Evolutionary conservation across 495 filamentous ascomycete genomes (phyloP).

Genomic region (Hamigera avellanea): DNA sequence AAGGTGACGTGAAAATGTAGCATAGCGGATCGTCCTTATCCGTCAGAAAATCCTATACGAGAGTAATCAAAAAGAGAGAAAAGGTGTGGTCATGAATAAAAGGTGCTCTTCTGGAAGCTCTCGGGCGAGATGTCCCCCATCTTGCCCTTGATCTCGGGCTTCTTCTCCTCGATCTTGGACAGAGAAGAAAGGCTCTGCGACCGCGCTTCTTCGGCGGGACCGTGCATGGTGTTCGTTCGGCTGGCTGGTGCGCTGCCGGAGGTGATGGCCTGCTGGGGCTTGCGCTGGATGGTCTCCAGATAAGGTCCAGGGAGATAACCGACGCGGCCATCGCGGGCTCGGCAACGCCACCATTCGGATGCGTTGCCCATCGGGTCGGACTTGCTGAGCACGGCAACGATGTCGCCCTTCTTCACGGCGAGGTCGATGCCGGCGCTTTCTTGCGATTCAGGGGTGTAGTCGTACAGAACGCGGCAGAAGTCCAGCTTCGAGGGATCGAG

Average conservation of each 20-base stretch:
- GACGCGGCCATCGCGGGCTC: constrained; percentile 80
- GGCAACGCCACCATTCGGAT: constrained; percentile 94
- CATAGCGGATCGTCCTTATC: no score
- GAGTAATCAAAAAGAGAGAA: no score
- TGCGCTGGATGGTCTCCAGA: constrained; percentile 69
- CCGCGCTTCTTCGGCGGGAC: constrained; percentile 14
- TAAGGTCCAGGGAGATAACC: constrained; percentile 88
- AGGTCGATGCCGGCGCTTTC: constrained; percentile 70
- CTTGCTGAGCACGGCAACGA: constrained; percentile 90
- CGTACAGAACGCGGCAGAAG: constrained; percentile 89
- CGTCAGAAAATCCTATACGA: neutral
- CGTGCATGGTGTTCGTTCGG: constrained; percentile 47
- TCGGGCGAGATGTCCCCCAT: constrained; percentile 60
- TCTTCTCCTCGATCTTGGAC: constrained; percentile 14
- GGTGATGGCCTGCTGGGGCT: constrained; percentile 45
- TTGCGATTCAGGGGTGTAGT: constrained; percentile 70
- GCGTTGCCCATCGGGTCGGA: constrained; percentile 84
- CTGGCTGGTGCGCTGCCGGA: constrained; percentile 35
- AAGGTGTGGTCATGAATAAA: constrained; percentile 39
- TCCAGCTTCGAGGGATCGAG: constrained; percentile 82
- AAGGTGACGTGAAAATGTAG: no score
- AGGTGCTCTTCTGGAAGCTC: constrained; percentile 84
- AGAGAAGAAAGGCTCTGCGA: constrained; percentile 17
- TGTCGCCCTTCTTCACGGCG: constrained; percentile 85
- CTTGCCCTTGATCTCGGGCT: constrained; percentile 34